Conservation (phyloP, 371 early-diverging fungal species). For the Lichtheimia ramosa region DNA sequence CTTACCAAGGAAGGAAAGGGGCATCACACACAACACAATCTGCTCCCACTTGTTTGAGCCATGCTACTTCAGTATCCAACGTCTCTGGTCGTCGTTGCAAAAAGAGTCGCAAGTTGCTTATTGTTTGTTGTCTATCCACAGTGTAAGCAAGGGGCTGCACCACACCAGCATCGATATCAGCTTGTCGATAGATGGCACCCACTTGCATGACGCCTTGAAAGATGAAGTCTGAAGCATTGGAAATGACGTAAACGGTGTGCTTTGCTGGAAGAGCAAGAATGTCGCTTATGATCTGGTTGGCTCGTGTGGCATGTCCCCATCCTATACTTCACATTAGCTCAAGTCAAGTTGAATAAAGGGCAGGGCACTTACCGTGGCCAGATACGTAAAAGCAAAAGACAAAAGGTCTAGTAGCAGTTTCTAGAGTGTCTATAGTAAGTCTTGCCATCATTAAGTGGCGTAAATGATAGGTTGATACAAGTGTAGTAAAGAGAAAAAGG, state of each 20-base stretch:
- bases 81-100: constrained; percentile 48
- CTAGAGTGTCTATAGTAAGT: constrained; percentile 9
- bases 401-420: constrained; percentile 17
- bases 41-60: constrained; percentile 55
- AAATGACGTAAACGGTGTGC: constrained; percentile 64
- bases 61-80: constrained; percentile 47
- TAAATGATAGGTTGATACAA: not conserved
- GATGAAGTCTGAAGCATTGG: constrained; percentile 65
- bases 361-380: constrained; percentile 54
- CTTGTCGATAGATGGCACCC: constrained; percentile 62
- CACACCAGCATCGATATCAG: constrained; percentile 68
- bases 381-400: constrained; percentile 71
- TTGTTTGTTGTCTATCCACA: constrained; percentile 62
- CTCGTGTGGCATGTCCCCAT: constrained; percentile 73
- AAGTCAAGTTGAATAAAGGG: not conserved
- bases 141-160: constrained; percentile 74
- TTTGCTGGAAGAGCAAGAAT: constrained; percentile 55
- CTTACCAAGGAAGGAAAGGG: constrained; percentile 69
- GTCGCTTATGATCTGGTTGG: constrained; percentile 59
- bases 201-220: constrained; percentile 60
- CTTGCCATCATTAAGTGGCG: constrained; percentile 6
- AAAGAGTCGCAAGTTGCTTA: constrained; percentile 47
- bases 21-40: constrained; percentile 74
- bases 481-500: constrained; percentile 1
- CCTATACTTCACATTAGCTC: constrained; percentile 33